These are phyloP conservation scores for Ceratocystis colombiana DNA, from an alignment of 2,329 filamentous ascomycete species.

Conservation along the genomic window DNA sequence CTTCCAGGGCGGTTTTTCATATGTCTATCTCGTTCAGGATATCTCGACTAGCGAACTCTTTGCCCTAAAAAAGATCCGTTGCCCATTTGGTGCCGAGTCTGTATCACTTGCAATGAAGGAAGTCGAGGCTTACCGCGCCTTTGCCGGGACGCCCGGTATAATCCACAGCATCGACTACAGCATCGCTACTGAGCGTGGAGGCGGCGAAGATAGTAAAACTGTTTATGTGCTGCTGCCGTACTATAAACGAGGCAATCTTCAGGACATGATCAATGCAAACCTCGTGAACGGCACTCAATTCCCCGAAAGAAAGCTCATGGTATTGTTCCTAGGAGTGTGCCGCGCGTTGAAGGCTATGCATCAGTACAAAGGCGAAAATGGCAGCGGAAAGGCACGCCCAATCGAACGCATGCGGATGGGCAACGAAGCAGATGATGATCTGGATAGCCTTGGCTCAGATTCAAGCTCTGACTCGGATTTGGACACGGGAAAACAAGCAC, in stretches of 20 bases:
- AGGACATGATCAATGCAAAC: constrained; percentile 98
- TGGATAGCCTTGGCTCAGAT: constrained; percentile 32
- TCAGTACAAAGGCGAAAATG: constrained; percentile 56
- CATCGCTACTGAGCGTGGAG: constrained; percentile 62
- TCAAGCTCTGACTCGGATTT: constrained; percentile 26
- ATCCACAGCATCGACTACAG: constrained; percentile 77
- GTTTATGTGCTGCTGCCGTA: constrained; percentile 96
- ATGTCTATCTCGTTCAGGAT: constrained; percentile 97
- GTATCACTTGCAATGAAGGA: constrained; percentile 92
- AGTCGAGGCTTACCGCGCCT: constrained; percentile 91
- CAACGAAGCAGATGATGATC: constrained; percentile 35
- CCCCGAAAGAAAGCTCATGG: constrained; percentile 78
- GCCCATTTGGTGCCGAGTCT: constrained; percentile 93
- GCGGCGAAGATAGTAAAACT: constrained; percentile 61
- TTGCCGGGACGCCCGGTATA: constrained; percentile 71
- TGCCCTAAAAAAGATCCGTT: constrained; percentile 97
- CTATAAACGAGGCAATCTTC: constrained; percentile 87
- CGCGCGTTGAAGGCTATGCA: constrained; percentile 84
- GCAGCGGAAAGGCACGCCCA: constrained; percentile 26
- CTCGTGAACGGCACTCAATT: constrained; percentile 89
- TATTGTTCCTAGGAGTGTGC: constrained; percentile 84
- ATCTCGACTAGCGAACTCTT: constrained; percentile 72
- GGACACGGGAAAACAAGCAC: constrained; percentile 34
- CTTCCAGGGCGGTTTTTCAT: constrained; percentile 82
- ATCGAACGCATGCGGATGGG: constrained; percentile 47